Evolutionary conservation across 257 asterid genomes (phyloP), one percentile per base, ranked within the genome.

Genomic region (Lavandula angustifolia): DNA sequence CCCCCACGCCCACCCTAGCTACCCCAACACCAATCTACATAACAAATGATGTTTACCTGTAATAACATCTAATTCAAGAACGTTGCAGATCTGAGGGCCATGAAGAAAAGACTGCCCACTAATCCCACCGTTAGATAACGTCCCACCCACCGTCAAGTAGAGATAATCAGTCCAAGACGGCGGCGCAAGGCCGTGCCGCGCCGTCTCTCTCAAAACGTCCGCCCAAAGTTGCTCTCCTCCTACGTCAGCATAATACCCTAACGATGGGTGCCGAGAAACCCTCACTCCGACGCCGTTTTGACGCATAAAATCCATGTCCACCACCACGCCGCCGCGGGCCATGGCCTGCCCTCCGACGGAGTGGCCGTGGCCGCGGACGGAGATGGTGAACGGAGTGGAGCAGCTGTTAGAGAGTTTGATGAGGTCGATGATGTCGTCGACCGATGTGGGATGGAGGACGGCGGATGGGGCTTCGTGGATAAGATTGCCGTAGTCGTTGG

Each of bases 31-130:
- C 1, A 34, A 44, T 44, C 1, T 12, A 5, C 27, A 17, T 18
- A 9, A n/a, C n/a, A n/a, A 8, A 56, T 3, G 17, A 38, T 8
- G 18, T 14, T 16, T 66, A 89, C 95, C 96, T 11, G 94, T 89
- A 38, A 89, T 51, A 40, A 85, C 84, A 42, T 86, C 95, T 70
- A 89, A 56, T 66, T 86, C 90, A 59, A 74, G 77, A 43, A 86
- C 92, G 59, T 86, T 86, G 81, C 62, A 73, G 22, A 89, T 86
- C 49, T 86, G 96, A 72, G 96, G 96, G 6, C 95, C 96, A 70
- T 86, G 47, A 0, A 72, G 67, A 27, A 82, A 89, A 0, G 89
- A 48, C 32, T 89, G 96, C 0, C 96, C 96, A 72, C 96, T 80
- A 4, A 89, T 79, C 4, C 95, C 96, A 0, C 63, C 96, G 48